phyloP scores from a whole-genome alignment of 1,139 yeast species.

The Candida sanyaensis region DNA sequence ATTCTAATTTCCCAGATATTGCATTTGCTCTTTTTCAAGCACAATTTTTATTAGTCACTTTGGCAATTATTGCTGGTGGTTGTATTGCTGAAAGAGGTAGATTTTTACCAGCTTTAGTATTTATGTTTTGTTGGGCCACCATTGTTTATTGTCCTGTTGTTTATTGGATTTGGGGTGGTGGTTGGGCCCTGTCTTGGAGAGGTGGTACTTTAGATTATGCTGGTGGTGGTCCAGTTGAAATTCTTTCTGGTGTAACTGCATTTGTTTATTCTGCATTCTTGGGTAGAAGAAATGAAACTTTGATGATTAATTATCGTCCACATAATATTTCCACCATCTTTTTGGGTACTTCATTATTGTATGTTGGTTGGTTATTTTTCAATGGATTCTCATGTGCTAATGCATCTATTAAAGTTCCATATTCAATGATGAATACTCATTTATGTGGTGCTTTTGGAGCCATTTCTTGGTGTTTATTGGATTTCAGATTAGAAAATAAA shows the following conservation, averaged over 20 bases:
- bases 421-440: constrained; percentile 91
- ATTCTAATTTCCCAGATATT: constrained; percentile 69
- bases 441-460: constrained; percentile 91
- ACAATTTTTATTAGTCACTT: constrained; percentile 87
- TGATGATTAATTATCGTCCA: constrained; percentile 88
- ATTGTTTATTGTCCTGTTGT: constrained; percentile 91
- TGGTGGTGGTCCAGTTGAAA: constrained; percentile 98
- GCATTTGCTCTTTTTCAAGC: constrained; percentile 87
- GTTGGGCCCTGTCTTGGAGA: constrained; percentile 75
- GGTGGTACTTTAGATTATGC: constrained; percentile 97
- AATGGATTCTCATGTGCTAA: constrained; percentile 78
- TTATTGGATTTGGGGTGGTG: constrained; percentile 95
- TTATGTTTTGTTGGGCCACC: constrained; percentile 86
- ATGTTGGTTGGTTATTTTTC: constrained; percentile 87
- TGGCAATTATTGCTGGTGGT: constrained; percentile 93
- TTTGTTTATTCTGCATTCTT: constrained; percentile 81
- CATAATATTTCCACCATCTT: constrained; percentile 90
- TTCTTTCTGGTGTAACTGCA: constrained; percentile 87
- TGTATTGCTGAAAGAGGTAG: constrained; percentile 89
- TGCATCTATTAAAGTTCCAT: constrained; percentile 67
- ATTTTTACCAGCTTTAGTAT: constrained; percentile 79
- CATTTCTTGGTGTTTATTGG: constrained; percentile 87
- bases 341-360: constrained; percentile 64
- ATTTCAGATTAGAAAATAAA: constrained; percentile 82
- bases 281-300: constrained; percentile 81